phyloP scores from a whole-genome alignment of 768 basidiomycete genomes.

The Lentinula sp. region DNA sequence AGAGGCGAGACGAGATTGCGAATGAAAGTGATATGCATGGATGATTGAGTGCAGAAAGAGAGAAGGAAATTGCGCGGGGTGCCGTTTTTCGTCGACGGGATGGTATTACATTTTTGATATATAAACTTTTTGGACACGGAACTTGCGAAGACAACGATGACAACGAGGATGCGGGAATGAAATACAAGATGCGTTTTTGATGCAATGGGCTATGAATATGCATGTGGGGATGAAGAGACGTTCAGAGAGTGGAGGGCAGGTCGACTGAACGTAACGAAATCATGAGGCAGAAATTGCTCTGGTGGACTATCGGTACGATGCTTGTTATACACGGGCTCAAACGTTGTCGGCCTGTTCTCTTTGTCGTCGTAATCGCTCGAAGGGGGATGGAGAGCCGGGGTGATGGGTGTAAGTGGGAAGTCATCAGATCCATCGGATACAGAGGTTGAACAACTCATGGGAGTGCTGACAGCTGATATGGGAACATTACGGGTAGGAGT shows the following conservation, averaged over 20 bases:
- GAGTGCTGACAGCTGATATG: slow-evolving; percentile 58
- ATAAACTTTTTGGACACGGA: slow-evolving; percentile 44
- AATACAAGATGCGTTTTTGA: slow-evolving; percentile 27
- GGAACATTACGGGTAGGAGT: slow-evolving; percentile 54
- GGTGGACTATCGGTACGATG: slow-evolving; percentile 60
- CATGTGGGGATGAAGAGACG: slow-evolving; percentile 51
- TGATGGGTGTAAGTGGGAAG: slow-evolving; percentile 78
- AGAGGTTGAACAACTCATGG: slow-evolving; percentile 68
- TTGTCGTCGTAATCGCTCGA: slow-evolving; percentile 74
- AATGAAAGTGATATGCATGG: slow-evolving; percentile 64
- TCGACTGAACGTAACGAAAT: slow-evolving; percentile 75
- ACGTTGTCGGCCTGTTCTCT: slow-evolving; percentile 69
- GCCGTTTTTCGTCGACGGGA: slow-evolving; percentile 49
- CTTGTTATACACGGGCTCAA: slow-evolving; percentile 72
- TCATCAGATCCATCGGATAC: slow-evolving; percentile 77
- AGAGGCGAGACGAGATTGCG: slow-evolving; percentile 35
- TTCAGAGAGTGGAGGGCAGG: slow-evolving; percentile 76
- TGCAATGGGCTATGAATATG: slow-evolving; percentile 47
- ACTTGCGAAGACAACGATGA: slow-evolving; percentile 19
- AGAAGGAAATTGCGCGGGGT: slow-evolving; percentile 45
- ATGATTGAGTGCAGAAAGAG: slow-evolving; percentile 54
- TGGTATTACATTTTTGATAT: slow-evolving; percentile 78
- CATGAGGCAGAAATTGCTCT: slow-evolving; percentile 76
- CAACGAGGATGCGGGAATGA: slow-evolving; percentile 21
- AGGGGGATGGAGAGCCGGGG: slow-evolving; percentile 46